Percentiles rank a stretch among this genome's conserved stretches.
Evolutionary conservation across 2,329 filamentous ascomycete genomes (phyloP).

Genomic region (Trichophyton schoenleinii): DNA sequence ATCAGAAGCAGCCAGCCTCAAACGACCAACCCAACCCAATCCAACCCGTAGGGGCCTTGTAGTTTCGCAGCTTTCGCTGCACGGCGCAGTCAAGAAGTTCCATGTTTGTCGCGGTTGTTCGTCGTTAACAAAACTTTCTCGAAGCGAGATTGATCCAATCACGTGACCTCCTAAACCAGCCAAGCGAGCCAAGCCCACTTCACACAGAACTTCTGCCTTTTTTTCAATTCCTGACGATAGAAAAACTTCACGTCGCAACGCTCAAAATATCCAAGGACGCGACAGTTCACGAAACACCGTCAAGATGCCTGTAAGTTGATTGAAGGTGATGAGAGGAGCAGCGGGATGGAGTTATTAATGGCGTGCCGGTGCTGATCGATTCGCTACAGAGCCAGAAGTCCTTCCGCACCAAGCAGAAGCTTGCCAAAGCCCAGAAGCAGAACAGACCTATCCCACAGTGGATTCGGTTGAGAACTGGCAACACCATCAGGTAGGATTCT

Average conservation of each 20-base stretch:
- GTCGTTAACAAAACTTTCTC: too few species aligned
- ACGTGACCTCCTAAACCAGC: slow-evolving; percentile 9
- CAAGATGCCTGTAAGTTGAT: slow-evolving; percentile 44
- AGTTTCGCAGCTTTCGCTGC: too few species aligned
- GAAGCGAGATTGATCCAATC: background rate
- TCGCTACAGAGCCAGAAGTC: slow-evolving; percentile 84
- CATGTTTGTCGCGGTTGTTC: too few species aligned
- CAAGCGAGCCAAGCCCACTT: slow-evolving; percentile 26
- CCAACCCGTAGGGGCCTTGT: too few species aligned
- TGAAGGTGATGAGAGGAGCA: slow-evolving; percentile 3
- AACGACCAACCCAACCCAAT: too few species aligned
- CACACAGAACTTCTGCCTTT: slow-evolving; percentile 27
- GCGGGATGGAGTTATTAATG: too few species aligned
- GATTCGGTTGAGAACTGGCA: slow-evolving; percentile 96
- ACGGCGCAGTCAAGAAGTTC: too few species aligned
- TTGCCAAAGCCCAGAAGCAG: slow-evolving; percentile 99
- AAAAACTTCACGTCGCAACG: slow-evolving; percentile 13
- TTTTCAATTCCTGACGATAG: slow-evolving; percentile 18
- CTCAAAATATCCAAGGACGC: slow-evolving; percentile 10
- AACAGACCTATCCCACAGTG: slow-evolving; percentile 99
- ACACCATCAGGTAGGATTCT: slow-evolving; percentile 83
- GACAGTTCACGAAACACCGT: slow-evolving; percentile 23
- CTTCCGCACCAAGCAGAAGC: slow-evolving; percentile 99
- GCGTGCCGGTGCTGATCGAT: too few species aligned
- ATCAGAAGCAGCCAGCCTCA: too few species aligned